phyloP scores from a whole-genome alignment of 2,329 filamentous ascomycete genomes.

The Hymenoscyphus fraxineus region DNA sequence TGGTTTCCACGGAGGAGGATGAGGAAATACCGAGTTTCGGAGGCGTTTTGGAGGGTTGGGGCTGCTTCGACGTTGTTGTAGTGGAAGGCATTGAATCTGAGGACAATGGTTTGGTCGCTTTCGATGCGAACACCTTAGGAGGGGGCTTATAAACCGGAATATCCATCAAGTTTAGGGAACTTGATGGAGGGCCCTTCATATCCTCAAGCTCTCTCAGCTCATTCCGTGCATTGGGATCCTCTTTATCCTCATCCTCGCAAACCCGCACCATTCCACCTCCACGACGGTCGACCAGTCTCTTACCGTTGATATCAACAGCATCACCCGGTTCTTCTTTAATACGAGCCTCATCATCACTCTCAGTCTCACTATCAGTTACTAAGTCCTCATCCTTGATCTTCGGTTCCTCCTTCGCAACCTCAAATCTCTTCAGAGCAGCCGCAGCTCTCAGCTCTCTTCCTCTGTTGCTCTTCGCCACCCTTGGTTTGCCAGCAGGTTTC shows the following conservation, averaged over 20 bases:
- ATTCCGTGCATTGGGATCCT: constrained; percentile 53
- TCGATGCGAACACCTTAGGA: neutral
- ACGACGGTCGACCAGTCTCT: constrained; percentile 59
- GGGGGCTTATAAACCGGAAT: constrained; percentile 18
- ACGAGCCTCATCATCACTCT: constrained; percentile 43
- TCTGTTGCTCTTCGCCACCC: constrained; percentile 56
- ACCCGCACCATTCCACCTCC: constrained; percentile 68
- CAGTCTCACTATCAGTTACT: constrained; percentile 43
- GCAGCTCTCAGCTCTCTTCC: constrained; percentile 59
- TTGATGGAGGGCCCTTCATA: constrained; percentile 30
- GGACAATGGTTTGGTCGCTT: neutral
- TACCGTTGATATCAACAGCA: constrained; percentile 62
- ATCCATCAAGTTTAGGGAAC: constrained; percentile 5
- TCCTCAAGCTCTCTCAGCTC: constrained; percentile 66
- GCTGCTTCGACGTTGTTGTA: neutral
- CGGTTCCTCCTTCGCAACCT: constrained; percentile 39
- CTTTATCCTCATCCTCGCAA: constrained; percentile 65
- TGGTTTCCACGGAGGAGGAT: neutral
- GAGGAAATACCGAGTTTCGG: neutral
- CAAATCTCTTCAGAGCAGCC: constrained; percentile 57
- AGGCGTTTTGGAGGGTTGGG: neutral
- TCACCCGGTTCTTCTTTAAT: constrained; percentile 46
- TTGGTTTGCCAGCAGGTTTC: constrained; percentile 50
- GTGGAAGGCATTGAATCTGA: neutral
- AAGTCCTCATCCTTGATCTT: constrained; percentile 37